Percentiles rank a stretch among this genome's conserved stretches.
These are phyloP conservation scores for Sarocladium kiliense DNA, from an alignment of 2,329 filamentous ascomycete species.

Conservation along the genomic window DNA sequence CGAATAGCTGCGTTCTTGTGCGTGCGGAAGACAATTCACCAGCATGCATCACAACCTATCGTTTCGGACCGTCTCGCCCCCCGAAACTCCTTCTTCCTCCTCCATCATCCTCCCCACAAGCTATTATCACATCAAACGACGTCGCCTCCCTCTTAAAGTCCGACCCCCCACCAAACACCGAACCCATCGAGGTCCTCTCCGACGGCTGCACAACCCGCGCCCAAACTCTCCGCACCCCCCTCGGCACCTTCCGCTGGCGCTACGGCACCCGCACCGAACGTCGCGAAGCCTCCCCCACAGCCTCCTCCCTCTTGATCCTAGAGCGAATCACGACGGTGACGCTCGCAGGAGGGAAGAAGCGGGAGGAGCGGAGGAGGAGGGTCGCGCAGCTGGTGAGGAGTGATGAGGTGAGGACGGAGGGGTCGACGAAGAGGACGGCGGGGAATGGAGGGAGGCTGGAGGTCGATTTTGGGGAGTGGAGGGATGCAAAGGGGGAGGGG, in stretches of 20 bases:
- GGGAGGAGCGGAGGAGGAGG: conserved; percentile 22
- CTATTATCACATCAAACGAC: neutral
- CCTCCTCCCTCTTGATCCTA: conserved; percentile 38
- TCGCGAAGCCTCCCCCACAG: conserved; percentile 33
- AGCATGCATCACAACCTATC: conserved; percentile 50
- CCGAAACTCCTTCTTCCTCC: conserved; percentile 35
- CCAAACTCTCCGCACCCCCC: conserved; percentile 38
- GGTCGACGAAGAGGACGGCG: conserved; percentile 30
- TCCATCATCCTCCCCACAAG: neutral
- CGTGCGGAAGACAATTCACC: conserved; percentile 23
- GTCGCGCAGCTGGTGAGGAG: conserved; percentile 41
- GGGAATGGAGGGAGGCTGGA: conserved; percentile 47
- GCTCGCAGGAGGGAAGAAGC: conserved; percentile 18
- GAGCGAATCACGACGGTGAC: conserved; percentile 37
- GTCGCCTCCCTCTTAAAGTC: neutral
- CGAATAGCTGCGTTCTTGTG: conserved; percentile 39
- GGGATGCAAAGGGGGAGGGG: conserved; percentile 24
- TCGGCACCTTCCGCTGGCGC: conserved; percentile 51
- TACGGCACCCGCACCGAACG: conserved; percentile 43
- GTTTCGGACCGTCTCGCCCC: conserved; percentile 48
- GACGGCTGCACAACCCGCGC: conserved; percentile 41
- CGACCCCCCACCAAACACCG: conserved; percentile 13
- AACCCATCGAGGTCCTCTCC: conserved; percentile 21
- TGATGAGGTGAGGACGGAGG: conserved; percentile 31
- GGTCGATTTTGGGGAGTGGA: conserved; percentile 34